Evolutionary conservation across 345 rosid genomes (phyloP).

Genomic region (Populus deltoides): DNA sequence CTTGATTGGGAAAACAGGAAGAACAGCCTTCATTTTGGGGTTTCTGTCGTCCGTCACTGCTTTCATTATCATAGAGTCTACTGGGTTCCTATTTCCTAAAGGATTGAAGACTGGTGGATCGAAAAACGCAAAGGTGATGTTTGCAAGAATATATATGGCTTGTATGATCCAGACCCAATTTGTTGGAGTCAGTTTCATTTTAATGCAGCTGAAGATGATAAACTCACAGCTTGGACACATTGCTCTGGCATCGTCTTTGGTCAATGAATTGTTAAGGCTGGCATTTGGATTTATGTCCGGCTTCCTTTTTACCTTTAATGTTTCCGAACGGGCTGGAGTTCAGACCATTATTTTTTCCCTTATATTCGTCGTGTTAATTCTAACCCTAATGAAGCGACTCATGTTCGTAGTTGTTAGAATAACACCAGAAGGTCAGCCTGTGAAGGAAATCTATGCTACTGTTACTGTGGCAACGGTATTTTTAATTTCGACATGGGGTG

Average conservation of each 20-base stretch:
- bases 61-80: no score
- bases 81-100: neutral
- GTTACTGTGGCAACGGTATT: neutral
- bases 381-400: neutral
- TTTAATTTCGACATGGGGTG: slow-evolving; percentile 16
- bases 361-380: neutral
- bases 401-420: slow-evolving; percentile 18
- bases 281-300: neutral
- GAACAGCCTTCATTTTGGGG: no score
- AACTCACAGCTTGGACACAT: slow-evolving; percentile 36
- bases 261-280: slow-evolving; percentile 16
- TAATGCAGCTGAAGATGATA: slow-evolving; percentile 25
- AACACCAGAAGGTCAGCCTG: slow-evolving; percentile 24
- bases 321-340: neutral
- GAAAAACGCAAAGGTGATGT: neutral
- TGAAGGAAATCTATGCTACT: slow-evolving; percentile 13
- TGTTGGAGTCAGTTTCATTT: slow-evolving; percentile 15
- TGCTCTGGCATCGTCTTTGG: slow-evolving; percentile 21
- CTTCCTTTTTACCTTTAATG: neutral
- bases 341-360: slow-evolving; percentile 2
- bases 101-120: neutral
- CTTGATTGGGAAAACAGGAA: neutral
- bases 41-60: no score
- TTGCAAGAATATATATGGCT: no score
- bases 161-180: slow-evolving; percentile 5